Evolutionary conservation across 441 rosid genomes (phyloP).

Genomic region (Kokia cookei): DNA sequence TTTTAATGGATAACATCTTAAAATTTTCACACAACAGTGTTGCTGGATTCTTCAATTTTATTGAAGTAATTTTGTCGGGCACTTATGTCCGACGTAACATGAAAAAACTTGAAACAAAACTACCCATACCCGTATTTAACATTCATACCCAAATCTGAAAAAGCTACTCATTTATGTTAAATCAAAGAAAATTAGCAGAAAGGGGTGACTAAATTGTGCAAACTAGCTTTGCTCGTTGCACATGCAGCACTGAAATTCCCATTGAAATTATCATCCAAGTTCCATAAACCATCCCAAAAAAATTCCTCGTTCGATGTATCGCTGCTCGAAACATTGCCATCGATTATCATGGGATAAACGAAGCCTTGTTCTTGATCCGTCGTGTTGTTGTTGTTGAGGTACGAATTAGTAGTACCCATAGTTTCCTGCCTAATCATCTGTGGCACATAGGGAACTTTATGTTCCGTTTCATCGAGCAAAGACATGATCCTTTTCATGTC

Average conservation of each 20-base stretch:
- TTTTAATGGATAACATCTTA: too few species aligned
- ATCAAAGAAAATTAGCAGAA: constrained; percentile 24
- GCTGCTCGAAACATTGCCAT: constrained; percentile 10
- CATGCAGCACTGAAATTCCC: constrained; percentile 26
- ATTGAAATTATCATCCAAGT: constrained; percentile 41
- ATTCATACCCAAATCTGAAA: too few species aligned
- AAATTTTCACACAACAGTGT: too few species aligned
- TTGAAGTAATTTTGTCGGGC: too few species aligned
- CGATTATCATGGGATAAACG: constrained; percentile 11
- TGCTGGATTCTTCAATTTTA: too few species aligned
- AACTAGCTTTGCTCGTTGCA: constrained; percentile 29
- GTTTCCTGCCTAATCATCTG: constrained; percentile 28
- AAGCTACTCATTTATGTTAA: background rate
- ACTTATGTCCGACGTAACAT: too few species aligned
- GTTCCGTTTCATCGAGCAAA: constrained; percentile 46
- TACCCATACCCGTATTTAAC: too few species aligned
- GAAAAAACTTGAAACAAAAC: too few species aligned
- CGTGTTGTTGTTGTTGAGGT: constrained; percentile 12
- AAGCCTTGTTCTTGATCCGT: constrained; percentile 25
- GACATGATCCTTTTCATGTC: constrained; percentile 60
- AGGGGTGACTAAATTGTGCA: constrained; percentile 34
- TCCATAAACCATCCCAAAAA: constrained; percentile 72
- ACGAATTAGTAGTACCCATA: background rate
- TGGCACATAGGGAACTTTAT: constrained; percentile 25
- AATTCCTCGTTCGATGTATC: constrained; percentile 36